Base-by-base conservation (phyloP, 2,329 filamentous ascomycete species). In the Colletotrichum noveboracense region DNA sequence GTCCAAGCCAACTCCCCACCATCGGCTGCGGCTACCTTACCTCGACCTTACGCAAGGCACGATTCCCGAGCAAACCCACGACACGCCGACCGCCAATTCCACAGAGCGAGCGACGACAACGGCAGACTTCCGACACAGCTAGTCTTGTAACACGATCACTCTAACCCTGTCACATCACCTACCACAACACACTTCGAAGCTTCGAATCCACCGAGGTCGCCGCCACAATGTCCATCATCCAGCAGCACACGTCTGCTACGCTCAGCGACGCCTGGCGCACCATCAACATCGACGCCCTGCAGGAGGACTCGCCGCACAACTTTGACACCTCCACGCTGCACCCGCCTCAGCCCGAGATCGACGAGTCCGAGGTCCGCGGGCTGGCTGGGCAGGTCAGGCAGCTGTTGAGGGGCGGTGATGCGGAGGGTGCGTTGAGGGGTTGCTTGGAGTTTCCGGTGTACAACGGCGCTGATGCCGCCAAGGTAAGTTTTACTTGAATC, bases 221-320 rank as follows among this genome's bases (percentile, higher is more conserved):
- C 61, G 18, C 58, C 34, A 76, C 70, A 65, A 93, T 93, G 92
- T 93, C 92, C 69, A 92, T 93, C 82, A 93, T 93, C 79, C 92
- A 93, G 83, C 91, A 93, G 83, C 89, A 92, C 85, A 91, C 89
- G 66, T 85, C 87, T 75, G 89, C 90, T 71, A 88, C 91, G 79
- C 88, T 93, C 71, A 87, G 87, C 85, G 92, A 93, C 79, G 90
- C 91, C 82, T 93, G 92, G 92, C 95, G 96, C 85, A 98, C 95
- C 79, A 97, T 98, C 90, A 95, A 98, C 90, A 94, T 98, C 85
- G 96, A 98, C 84, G 93, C 94, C 80, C 91, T 98, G 81, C 94
- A 97, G 85, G 95, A 96, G 75, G 96, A 98, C 86, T 97, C 95
- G 80, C 92, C 94, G 79, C 88, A 92, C 86, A 98, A 98, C 91